phyloP scores from a whole-genome alignment of 352 stramenopile species.

The Pythium utonaiense region DNA sequence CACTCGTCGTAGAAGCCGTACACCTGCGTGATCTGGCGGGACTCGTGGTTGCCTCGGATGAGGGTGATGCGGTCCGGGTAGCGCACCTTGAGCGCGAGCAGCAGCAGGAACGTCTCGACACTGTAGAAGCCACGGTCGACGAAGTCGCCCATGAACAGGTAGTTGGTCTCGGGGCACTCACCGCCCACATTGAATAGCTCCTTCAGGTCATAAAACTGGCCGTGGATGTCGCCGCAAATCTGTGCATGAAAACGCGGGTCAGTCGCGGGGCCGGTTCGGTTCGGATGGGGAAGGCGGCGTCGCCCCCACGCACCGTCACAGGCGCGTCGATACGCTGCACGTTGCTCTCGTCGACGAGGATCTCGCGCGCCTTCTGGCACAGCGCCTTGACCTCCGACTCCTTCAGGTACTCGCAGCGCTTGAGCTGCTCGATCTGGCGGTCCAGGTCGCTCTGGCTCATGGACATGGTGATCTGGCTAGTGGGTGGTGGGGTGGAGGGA shows the following conservation, averaged over 20 bases:
- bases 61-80: constrained; percentile 99
- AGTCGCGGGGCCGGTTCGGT: too few species aligned
- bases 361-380: constrained; percentile 97
- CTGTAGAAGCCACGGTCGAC: constrained; percentile 99
- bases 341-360: constrained; percentile 99
- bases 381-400: constrained; percentile 98
- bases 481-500: neutral
- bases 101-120: constrained; percentile 98
- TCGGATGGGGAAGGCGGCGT: too few species aligned
- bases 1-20: constrained; percentile 99
- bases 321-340: constrained; percentile 98
- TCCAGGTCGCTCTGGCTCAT: constrained; percentile 84
- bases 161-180: constrained; percentile 98
- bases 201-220: constrained; percentile 99
- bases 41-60: constrained; percentile 99
- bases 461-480: constrained; percentile 36
- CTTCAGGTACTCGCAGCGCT: constrained; percentile 98
- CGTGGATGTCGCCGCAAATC: constrained; percentile 99
- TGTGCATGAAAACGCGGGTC: constrained; percentile 29
- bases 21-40: constrained; percentile 97
- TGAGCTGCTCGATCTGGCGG: constrained; percentile 87
- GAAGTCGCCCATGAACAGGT: constrained; percentile 99
- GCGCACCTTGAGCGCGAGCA: constrained; percentile 96
- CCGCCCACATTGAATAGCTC: constrained; percentile 98
- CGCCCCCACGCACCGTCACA: constrained; percentile 94